These are phyloP conservation scores for Podospora pseudoanserina DNA, from an alignment of 495 filamentous ascomycete genomes.

Conservation along the genomic window DNA sequence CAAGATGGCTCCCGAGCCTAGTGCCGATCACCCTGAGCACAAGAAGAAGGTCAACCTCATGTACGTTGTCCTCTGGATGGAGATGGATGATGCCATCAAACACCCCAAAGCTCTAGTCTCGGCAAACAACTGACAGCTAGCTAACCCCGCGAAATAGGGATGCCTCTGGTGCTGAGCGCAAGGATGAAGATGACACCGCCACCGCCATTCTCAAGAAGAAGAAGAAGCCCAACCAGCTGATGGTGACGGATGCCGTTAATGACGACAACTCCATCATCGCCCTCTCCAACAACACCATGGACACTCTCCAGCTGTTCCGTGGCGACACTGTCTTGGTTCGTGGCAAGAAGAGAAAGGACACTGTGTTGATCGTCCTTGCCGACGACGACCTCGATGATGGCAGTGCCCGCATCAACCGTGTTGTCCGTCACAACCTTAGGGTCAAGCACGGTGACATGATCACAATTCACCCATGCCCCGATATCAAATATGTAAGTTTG, in stretches of 20 bases:
- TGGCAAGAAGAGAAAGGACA: slow-evolving; percentile 99
- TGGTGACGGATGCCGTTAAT: slow-evolving; percentile 97
- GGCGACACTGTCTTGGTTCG: slow-evolving; percentile 97
- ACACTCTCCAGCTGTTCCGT: slow-evolving; percentile 94
- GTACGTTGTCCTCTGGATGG: slow-evolving; percentile 52
- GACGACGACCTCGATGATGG: slow-evolving; percentile 98
- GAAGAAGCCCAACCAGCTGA: slow-evolving; percentile 99
- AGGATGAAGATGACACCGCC: slow-evolving; percentile 85
- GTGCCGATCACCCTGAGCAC: slow-evolving; percentile 62
- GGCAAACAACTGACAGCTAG: slow-evolving; percentile 22
- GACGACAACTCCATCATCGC: slow-evolving; percentile 99
- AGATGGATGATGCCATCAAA: not conserved
- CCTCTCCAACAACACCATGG: slow-evolving; percentile 98
- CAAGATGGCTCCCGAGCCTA: slow-evolving; percentile 38
- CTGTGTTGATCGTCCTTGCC: slow-evolving; percentile 91
- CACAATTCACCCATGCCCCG: slow-evolving; percentile 97
- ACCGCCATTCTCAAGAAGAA: slow-evolving; percentile 99
- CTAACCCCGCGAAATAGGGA: slow-evolving; percentile 59
- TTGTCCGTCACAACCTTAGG: slow-evolving; percentile 94
- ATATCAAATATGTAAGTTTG: slow-evolving; percentile 95
- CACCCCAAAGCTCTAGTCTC: not conserved
- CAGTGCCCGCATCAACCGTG: slow-evolving; percentile 93
- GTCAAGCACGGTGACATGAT: slow-evolving; percentile 98
- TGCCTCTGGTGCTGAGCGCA: slow-evolving; percentile 81
- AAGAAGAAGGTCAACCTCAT: slow-evolving; percentile 92